Evolutionary conservation across 1,284 basidiomycete genomes (phyloP), one percentile per base, ranked within the genome.

Genomic region (Papiliotrema laurentii): DNA sequence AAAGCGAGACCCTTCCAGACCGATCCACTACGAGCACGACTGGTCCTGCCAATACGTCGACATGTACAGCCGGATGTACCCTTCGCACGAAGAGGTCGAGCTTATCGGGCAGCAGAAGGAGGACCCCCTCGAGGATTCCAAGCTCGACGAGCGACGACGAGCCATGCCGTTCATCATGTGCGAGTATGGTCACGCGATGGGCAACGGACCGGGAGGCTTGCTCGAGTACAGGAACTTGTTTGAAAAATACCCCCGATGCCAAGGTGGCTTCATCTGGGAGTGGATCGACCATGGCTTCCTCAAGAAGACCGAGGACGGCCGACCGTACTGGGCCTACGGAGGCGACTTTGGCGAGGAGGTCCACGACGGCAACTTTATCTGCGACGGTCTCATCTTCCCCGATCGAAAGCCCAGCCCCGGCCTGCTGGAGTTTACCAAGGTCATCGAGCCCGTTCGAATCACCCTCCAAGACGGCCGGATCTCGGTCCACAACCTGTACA

Each of bases 231-330:
- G 50, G 26, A 47, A 49, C 16, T 34, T 61, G n/a, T 61, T 56
- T 24, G 41, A 58, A 25, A 56, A 55, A 44, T 59, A 61, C 35
- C 50, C 56, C 1, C 47, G 56, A 21, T 38, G 14, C 11, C 50
- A 52, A 40, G 60, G 60, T 16, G 60, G 60, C 2, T 63, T 63
- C 39, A 40, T 63, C 30, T 63, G 60, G 60, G 60, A 62, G 39
- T 62, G 60, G 60, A 57, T 56, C 31, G 60, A 62, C 50, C 60
- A 62, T 43, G 60, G 58, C 14, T 30, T 62, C 24, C 48, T 25
- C 2, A 38, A 49, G 36, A 37, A 33, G 18, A 36, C 35, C 5
- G 36, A 21, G 19, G 49, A 55, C 27, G 56, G 56, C 6, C 26
- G 21, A 16, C 11, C 25, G 30, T 58, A 50, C 49, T 62, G 31